Conservation (phyloP, 202 grass and related monocot genomes). For the Saccharum hybrid region DNA sequence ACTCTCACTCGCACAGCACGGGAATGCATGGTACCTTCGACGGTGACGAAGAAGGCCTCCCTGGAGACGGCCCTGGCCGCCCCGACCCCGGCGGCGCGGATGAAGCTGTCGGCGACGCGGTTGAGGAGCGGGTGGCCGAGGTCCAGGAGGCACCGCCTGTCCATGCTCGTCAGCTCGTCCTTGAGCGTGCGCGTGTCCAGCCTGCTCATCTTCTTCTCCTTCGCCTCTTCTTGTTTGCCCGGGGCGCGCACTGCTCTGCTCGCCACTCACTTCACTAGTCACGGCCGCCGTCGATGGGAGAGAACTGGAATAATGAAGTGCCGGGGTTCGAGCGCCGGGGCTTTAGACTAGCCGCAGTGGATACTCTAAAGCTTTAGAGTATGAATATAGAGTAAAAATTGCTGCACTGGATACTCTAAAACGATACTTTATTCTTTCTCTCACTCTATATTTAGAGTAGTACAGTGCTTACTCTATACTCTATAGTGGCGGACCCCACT, state of each 20-base stretch:
- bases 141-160: constrained; percentile 58
- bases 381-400: no score
- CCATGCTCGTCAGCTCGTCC: constrained; percentile 60
- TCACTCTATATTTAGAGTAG: no score
- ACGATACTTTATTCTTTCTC: no score
- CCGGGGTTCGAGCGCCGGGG: not conserved
- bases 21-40: constrained; percentile 38
- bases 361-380: no score
- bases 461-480: no score
- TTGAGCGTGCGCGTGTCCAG: constrained; percentile 55
- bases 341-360: no score
- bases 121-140: constrained; percentile 69
- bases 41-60: constrained; percentile 63
- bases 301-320: not conserved
- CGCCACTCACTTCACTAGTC: not conserved
- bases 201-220: not conserved
- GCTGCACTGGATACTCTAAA: no score
- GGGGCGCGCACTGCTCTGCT: no score
- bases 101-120: constrained; percentile 72
- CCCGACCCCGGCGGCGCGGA: constrained; percentile 63
- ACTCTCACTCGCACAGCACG: no score
- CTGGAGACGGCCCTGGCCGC: constrained; percentile 59
- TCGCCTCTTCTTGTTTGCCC: not conserved
- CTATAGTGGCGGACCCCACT: no score
- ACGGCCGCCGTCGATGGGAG: not conserved